Evolutionary conservation across 208 protist species (phyloP).

Genomic region (Naegleria lovaniensis): DNA sequence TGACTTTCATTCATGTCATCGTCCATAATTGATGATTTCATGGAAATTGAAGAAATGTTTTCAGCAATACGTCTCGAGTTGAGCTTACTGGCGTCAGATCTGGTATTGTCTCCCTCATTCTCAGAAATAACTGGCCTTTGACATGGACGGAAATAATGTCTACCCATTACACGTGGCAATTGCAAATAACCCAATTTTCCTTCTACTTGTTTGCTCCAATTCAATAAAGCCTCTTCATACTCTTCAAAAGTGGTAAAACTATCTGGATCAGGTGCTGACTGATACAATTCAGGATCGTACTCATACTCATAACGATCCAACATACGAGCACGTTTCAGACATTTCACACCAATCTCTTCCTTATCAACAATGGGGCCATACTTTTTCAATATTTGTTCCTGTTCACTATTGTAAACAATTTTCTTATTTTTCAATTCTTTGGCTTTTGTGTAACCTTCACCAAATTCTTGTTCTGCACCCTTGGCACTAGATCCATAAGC

Average conservation of each 20-base stretch:
- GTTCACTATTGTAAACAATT: neutral
- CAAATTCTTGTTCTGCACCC: neutral
- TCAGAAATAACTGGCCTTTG: neutral
- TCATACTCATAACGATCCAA: neutral
- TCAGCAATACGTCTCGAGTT: neutral
- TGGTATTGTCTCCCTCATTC: neutral
- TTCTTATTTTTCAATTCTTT: neutral
- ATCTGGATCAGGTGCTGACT: neutral
- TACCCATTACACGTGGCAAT: neutral
- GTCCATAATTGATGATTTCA: neutral
- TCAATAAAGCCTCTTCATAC: neutral
- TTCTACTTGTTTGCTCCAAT: neutral
- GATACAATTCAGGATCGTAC: neutral
- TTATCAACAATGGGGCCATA: neutral
- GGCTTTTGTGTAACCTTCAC: neutral
- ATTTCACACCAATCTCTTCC: neutral
- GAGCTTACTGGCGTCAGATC: neutral
- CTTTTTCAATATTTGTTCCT: neutral
- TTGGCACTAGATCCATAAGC: neutral
- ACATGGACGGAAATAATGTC: constrained; percentile 4
- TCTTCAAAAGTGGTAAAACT: constrained; percentile 1
- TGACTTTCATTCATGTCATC: neutral
- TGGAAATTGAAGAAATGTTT: neutral
- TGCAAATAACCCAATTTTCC: neutral
- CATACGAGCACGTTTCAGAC: neutral